Percentiles rank a stretch among this genome's conserved stretches.
phyloP scores from a whole-genome alignment of 2,329 filamentous ascomycete genomes.

The Emergomyces orientalis region DNA sequence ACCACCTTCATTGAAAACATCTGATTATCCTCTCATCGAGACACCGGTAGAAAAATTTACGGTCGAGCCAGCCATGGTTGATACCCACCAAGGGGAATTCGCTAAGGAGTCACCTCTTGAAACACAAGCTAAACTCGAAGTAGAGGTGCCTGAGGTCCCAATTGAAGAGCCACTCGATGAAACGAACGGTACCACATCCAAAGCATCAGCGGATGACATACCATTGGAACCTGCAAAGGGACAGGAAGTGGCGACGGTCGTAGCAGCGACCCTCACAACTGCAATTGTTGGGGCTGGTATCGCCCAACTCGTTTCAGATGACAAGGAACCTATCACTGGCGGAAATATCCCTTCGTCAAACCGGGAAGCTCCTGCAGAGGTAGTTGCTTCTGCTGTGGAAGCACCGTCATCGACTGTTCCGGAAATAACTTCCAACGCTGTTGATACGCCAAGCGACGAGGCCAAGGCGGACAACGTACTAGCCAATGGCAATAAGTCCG shows the following conservation, averaged over 20 bases:
- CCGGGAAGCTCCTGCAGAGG: not conserved
- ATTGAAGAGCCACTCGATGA: not conserved
- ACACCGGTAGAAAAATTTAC: not conserved
- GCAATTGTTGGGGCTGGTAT: slow-evolving; percentile 1
- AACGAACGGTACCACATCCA: not conserved
- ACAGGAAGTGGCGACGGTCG: not conserved
- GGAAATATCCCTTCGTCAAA: not conserved
- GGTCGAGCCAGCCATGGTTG: not conserved
- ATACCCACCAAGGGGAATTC: not conserved
- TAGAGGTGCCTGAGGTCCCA: not conserved
- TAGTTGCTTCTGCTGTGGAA: not conserved
- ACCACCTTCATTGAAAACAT: not conserved
- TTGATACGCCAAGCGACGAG: not conserved
- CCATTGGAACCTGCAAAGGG: not conserved
- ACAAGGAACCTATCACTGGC: not conserved
- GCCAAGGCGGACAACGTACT: not conserved
- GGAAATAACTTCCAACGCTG: not conserved
- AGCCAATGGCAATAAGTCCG: not conserved
- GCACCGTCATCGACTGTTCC: not conserved
- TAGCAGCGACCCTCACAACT: not conserved
- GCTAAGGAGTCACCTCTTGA: not conserved
- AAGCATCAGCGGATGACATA: not conserved
- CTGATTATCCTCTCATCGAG: slow-evolving; percentile 1
- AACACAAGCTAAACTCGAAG: not conserved
- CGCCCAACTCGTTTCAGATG: not conserved